These are phyloP conservation scores for Pestalotiopsis sp. DNA, from an alignment of 2,329 filamentous ascomycete species.

Conservation along the genomic window DNA sequence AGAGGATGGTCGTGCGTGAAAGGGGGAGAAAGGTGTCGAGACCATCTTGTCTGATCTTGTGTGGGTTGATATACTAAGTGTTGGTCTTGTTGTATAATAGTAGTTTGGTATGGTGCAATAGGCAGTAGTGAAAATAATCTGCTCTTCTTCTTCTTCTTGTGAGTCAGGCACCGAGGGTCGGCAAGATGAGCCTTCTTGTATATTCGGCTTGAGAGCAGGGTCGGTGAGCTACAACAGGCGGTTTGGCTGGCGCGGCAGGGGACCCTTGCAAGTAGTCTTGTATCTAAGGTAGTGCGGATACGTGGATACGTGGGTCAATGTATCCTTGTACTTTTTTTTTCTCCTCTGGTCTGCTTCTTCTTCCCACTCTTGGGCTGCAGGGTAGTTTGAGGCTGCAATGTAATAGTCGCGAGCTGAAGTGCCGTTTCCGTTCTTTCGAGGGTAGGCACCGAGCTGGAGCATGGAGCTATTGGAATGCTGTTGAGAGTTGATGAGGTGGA, in stretches of 20 bases:
- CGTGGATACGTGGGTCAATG: conserved; percentile 5
- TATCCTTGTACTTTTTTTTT: not conserved
- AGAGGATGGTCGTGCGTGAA: conserved; percentile 34
- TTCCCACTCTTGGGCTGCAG: not conserved
- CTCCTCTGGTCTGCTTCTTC: not conserved
- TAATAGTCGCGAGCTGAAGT: conserved; percentile 3
- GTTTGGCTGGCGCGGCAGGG: not conserved
- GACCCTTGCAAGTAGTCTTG: not conserved
- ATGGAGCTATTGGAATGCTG: conserved; percentile 9
- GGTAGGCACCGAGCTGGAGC: not conserved
- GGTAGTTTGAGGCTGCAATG: not conserved
- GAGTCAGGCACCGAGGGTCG: conserved; percentile 39
- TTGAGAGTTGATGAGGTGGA: not conserved
- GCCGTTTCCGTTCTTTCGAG: conserved; percentile 12
- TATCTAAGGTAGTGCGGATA: conserved; percentile 4
- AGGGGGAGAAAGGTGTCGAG: conserved; percentile 30
- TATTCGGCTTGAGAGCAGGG: conserved; percentile 28
- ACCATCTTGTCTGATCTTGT: conserved; percentile 36
- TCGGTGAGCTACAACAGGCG: conserved; percentile 9
- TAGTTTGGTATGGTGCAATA: conserved; percentile 31
- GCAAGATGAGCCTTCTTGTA: conserved; percentile 32
- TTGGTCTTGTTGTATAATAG: conserved; percentile 19
- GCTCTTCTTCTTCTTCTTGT: conserved; percentile 21
- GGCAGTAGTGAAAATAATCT: conserved; percentile 22
- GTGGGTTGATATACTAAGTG: conserved; percentile 8